phyloP scores from a whole-genome alignment of 371 early-diverging fungal genomes.

The Mortierella sp. region DNA sequence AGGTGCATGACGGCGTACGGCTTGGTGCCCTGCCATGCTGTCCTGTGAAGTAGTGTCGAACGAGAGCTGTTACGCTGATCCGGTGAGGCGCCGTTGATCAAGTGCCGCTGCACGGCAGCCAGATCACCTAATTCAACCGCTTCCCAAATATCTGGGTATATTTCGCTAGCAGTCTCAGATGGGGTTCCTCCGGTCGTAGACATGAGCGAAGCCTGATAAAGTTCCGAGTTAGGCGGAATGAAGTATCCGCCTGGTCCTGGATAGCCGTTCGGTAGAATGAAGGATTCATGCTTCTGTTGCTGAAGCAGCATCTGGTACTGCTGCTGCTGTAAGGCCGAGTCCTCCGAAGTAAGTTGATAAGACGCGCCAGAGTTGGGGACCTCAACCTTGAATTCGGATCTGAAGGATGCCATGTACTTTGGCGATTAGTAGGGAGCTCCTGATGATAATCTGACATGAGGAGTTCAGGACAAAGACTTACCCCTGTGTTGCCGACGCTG shows the following conservation, averaged over 20 bases:
- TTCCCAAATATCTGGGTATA: constrained; percentile 41
- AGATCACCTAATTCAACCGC: constrained; percentile 41
- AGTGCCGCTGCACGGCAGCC: constrained; percentile 26
- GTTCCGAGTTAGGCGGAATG: constrained; percentile 12
- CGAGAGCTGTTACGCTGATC: constrained; percentile 41
- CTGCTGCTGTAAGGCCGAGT: neutral
- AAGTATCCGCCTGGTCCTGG: constrained; percentile 20
- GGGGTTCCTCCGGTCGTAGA: neutral
- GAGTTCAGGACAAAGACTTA: neutral
- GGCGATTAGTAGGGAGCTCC: no score
- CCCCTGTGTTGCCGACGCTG: neutral
- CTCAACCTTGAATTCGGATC: constrained; percentile 30
- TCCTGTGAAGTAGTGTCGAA: constrained; percentile 44
- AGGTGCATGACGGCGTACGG: constrained; percentile 44
- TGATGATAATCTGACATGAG: neutral
- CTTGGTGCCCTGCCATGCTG: constrained; percentile 40
- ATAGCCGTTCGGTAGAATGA: constrained; percentile 13
- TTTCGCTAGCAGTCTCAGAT: neutral
- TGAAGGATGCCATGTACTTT: neutral
- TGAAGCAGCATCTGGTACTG: neutral
- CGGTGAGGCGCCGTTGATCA: constrained; percentile 40
- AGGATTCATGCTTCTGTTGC: constrained; percentile 8
- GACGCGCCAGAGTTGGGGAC: constrained; percentile 10
- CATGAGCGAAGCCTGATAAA: constrained; percentile 3
- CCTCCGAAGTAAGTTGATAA: constrained; percentile 3